phyloP scores from a whole-genome alignment of 2,329 filamentous ascomycete genomes.

The Cladosporium sp. region DNA sequence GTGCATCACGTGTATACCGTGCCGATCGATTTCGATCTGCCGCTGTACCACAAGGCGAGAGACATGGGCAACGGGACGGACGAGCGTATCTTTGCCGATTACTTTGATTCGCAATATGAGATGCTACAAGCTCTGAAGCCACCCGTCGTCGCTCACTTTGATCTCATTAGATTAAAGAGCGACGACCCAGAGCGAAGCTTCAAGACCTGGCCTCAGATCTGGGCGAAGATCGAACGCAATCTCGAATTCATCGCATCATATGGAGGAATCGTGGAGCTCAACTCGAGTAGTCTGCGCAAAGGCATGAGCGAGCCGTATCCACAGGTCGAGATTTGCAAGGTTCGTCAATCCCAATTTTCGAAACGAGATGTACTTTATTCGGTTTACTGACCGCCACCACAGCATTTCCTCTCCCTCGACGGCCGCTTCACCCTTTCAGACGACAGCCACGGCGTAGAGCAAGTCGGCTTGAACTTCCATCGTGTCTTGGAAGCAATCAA shows the following conservation, averaged over 20 bases:
- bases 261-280: conserved; percentile 84
- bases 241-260: conserved; percentile 68
- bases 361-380: no score
- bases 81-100: conserved; percentile 73
- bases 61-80: conserved; percentile 61
- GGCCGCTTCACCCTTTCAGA: conserved; percentile 90
- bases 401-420: conserved; percentile 71
- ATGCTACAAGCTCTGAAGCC: conserved; percentile 76
- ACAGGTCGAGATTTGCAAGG: conserved; percentile 72
- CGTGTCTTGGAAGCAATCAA: conserved; percentile 70
- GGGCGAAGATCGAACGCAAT: conserved; percentile 73
- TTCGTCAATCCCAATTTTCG: conserved; percentile 39
- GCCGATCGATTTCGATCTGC: conserved; percentile 82
- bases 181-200: conserved; percentile 62
- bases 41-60: conserved; percentile 66
- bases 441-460: conserved; percentile 86
- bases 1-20: conserved; percentile 85
- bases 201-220: conserved; percentile 55
- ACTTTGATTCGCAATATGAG: conserved; percentile 82
- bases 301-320: conserved; percentile 91
- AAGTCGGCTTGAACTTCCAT: conserved; percentile 82
- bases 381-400: neutral
- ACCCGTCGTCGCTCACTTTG: conserved; percentile 87
- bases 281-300: conserved; percentile 83
- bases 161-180: conserved; percentile 81